Conservation (phyloP, 2,329 filamentous ascomycete genomes). For the Emergomyces pasteurianus region DNA sequence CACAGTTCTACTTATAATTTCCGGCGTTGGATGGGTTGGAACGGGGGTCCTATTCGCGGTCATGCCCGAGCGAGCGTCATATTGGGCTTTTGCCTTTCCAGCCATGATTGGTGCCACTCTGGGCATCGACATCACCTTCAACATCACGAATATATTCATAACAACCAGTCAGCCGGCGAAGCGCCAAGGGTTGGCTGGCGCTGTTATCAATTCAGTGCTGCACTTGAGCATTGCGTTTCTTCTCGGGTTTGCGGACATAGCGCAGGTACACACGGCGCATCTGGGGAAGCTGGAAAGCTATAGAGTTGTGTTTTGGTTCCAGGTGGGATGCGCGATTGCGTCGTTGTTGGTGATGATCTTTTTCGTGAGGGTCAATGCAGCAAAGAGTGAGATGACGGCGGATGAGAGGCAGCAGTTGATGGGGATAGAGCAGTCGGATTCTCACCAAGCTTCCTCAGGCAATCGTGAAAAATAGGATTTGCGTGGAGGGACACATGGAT, state of each 20-base stretch:
- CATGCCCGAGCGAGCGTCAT: slow-evolving; percentile 44
- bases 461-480: slow-evolving; percentile 9
- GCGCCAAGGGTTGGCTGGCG: slow-evolving; percentile 60
- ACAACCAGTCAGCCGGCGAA: slow-evolving; percentile 56
- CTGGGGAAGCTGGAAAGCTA: slow-evolving; percentile 43
- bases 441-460: background rate
- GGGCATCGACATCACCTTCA: slow-evolving; percentile 64
- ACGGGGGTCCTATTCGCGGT: slow-evolving; percentile 52
- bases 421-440: background rate
- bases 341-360: slow-evolving; percentile 41
- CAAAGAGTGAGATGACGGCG: slow-evolving; percentile 45
- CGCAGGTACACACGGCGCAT: slow-evolving; percentile 36
- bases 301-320: slow-evolving; percentile 53
- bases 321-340: slow-evolving; percentile 43
- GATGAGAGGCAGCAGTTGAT: slow-evolving; percentile 39
- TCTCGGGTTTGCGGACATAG: slow-evolving; percentile 58
- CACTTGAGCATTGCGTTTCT: slow-evolving; percentile 62
- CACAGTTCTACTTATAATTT: slow-evolving; percentile 50
- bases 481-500: background rate
- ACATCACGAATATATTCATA: slow-evolving; percentile 65
- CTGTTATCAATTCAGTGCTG: slow-evolving; percentile 56
- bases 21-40: slow-evolving; percentile 47
- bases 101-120: slow-evolving; percentile 50
- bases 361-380: slow-evolving; percentile 45
- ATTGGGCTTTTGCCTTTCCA: slow-evolving; percentile 67